Percentiles rank a stretch among this genome's conserved stretches.
Evolutionary conservation across 108 stramenopile genomes (phyloP).

Genomic region (Pseudonitzschia pungens): DNA sequence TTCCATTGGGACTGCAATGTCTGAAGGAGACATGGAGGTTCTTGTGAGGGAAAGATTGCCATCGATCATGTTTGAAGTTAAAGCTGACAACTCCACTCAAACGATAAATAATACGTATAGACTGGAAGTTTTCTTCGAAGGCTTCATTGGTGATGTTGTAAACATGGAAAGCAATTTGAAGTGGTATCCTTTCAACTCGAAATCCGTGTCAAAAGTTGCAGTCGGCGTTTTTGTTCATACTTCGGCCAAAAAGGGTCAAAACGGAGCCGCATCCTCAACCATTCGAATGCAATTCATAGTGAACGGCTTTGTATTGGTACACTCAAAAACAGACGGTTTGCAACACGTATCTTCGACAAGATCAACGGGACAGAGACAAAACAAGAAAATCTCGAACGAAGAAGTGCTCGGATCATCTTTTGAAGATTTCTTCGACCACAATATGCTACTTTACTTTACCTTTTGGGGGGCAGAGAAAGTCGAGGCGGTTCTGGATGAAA

Average conservation of each 20-base stretch:
- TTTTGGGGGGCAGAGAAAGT: constrained; percentile 3
- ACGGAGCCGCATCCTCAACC: not conserved
- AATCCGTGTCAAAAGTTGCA: not conserved
- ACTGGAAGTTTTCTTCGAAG: not conserved
- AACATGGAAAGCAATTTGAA: not conserved
- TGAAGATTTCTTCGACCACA: not conserved
- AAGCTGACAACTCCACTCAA: not conserved
- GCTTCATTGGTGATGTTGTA: not conserved
- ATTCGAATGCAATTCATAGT: not conserved
- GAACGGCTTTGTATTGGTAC: constrained; percentile 1
- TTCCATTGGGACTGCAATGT: no score
- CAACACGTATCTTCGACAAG: no score
- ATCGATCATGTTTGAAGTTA: not conserved
- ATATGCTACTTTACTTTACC: not conserved
- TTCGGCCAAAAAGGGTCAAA: not conserved
- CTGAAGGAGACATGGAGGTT: not conserved
- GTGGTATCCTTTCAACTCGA: not conserved
- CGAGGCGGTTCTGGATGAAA: not conserved
- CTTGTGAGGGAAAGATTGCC: not conserved
- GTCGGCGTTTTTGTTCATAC: not conserved
- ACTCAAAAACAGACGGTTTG: not conserved
- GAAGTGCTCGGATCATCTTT: not conserved
- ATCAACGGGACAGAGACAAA: not conserved
- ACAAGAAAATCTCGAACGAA: not conserved
- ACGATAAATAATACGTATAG: not conserved